Base-by-base conservation (phyloP, 805 yeast genomes). In the Spathaspora passalidarum region DNA sequence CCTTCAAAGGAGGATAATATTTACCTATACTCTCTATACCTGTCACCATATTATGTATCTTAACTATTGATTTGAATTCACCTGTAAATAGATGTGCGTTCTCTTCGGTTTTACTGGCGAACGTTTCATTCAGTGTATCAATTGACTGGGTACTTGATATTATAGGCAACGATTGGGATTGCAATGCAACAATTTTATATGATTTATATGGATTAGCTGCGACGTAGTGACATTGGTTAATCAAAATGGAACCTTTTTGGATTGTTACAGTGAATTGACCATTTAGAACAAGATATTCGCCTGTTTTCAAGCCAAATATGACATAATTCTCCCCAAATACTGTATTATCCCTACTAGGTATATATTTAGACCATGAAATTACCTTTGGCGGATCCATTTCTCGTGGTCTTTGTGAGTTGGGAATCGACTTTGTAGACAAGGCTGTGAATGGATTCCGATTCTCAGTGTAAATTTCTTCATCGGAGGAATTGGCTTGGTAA, bases 231-330 rank as follows among this genome's bases (percentile, higher is more conserved):
- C 51, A 45, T 11, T 73, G 67, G 50, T 81, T 80, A 1, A 80
- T 48, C 3, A 60, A 49, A 0, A 78, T 56, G 0, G 76, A 73
- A 14, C 86, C 86, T 43, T 75, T 57, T 48, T 70, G 73, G 0
- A 81, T 61, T 3, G 56, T 56, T 19, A 81, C 42, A 3, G 39
- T 53, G 50, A 68, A 79, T 48, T 73, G 80, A 0, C 86, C 86
- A 45, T 66, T 62, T 1, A 81, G 44, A 34, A 78, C 52, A 2
- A 81, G 47, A 42, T 56, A 66, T 46, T 80, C 80, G 21, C 62
- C 59, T 1, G 59, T 50, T 44, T 68, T 72, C 26, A 81, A 63
- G 0, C 79, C 82, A 36, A 79, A 40, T 4, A 63, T 57, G 1
- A 69, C 63, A 40, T 63, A 57, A 5, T 61, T 55, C 3, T 61